Percentiles rank a stretch among this genome's conserved stretches.
phyloP scores from a whole-genome alignment of 805 yeast genomes.

The Pichia ethanolica region DNA sequence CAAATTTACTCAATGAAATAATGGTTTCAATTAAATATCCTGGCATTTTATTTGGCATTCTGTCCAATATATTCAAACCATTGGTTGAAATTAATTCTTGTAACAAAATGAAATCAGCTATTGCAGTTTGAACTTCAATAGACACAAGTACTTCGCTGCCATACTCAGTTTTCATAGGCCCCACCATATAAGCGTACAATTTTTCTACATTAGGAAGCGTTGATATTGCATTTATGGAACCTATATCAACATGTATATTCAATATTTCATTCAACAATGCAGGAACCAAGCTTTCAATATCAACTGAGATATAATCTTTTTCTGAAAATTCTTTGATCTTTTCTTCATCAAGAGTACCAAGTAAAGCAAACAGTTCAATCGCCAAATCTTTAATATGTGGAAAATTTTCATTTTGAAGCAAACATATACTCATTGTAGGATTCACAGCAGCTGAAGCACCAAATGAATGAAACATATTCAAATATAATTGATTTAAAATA shows the following conservation, averaged over 20 bases:
- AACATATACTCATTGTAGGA: conserved; percentile 37
- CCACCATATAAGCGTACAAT: conserved; percentile 34
- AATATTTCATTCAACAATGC: conserved; percentile 26
- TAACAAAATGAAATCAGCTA: conserved; percentile 34
- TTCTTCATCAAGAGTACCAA: conserved; percentile 18
- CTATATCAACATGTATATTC: conserved; percentile 36
- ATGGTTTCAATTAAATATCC: conserved; percentile 37
- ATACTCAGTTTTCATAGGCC: conserved; percentile 18
- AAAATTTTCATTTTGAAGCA: conserved; percentile 47
- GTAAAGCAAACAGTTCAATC: conserved; percentile 14
- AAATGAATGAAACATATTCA: conserved; percentile 17
- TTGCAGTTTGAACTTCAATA: conserved; percentile 32
- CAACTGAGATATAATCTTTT: conserved; percentile 20
- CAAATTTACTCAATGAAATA: conserved; percentile 36
- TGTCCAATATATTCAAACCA: conserved; percentile 16
- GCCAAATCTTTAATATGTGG: conserved; percentile 25
- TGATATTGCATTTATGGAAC: conserved; percentile 29
- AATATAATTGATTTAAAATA: conserved; percentile 21
- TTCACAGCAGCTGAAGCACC: conserved; percentile 26
- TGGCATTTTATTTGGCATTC: conserved; percentile 26
- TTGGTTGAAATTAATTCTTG: conserved; percentile 26
- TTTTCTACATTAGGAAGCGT: conserved; percentile 29
- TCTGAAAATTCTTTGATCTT: conserved; percentile 14
- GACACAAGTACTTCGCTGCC: conserved; percentile 21
- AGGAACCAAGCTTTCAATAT: conserved; percentile 19